Conservation (phyloP, 2,329 filamentous ascomycete species). For the Cercospora berteroae region DNA sequence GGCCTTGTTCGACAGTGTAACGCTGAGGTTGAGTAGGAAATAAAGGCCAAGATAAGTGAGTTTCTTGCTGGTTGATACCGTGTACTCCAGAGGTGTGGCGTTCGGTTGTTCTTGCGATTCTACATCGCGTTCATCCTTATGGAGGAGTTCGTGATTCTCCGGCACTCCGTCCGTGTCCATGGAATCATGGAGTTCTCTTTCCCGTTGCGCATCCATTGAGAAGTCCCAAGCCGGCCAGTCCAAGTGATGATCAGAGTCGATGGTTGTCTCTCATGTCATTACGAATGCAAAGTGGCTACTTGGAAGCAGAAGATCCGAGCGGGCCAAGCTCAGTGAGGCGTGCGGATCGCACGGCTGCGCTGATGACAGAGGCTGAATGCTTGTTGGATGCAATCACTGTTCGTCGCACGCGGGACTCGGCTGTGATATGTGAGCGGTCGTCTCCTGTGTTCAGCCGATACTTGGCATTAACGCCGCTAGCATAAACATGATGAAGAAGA, state of each 20-base stretch:
- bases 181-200: constrained; percentile 9
- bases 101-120: constrained; percentile 11
- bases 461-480: constrained; percentile 3
- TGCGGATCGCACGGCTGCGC: constrained; percentile 6
- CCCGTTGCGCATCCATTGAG: constrained; percentile 3
- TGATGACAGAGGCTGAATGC: constrained; percentile 1
- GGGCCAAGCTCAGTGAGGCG: not conserved
- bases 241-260: not conserved
- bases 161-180: constrained; percentile 14
- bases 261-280: not conserved
- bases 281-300: not conserved
- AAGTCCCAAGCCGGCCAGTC: not conserved
- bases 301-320: not conserved
- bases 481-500: not conserved
- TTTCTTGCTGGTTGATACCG: constrained; percentile 28
- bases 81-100: constrained; percentile 27
- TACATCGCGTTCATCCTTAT: constrained; percentile 20
- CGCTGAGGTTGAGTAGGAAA: constrained; percentile 49
- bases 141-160: constrained; percentile 19
- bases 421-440: not conserved
- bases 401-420: not conserved
- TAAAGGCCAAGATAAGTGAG: constrained; percentile 39
- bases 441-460: not conserved
- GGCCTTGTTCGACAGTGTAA: constrained; percentile 62
- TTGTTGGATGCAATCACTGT: not conserved